These are phyloP conservation scores for Suillus placidus DNA, from an alignment of 768 basidiomycete species.

Conservation along the genomic window DNA sequence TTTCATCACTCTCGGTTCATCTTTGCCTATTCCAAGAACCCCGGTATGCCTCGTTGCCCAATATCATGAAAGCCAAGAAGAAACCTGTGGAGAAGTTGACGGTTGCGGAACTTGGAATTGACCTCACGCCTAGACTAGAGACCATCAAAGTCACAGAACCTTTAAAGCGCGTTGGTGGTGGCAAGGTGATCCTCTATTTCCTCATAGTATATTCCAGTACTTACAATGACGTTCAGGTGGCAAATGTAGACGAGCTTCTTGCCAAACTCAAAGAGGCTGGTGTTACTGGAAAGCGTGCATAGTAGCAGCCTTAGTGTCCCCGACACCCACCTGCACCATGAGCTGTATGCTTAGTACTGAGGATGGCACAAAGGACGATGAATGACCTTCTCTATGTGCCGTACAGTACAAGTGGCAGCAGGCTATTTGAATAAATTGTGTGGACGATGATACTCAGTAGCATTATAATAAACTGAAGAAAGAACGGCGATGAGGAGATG, in stretches of 20 bases:
- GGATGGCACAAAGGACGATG: not conserved
- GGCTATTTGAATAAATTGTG: not conserved
- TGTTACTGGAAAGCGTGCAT: constrained; percentile 35
- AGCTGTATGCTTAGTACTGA: not conserved
- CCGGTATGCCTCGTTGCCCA: constrained; percentile 94
- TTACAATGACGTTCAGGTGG: constrained; percentile 49
- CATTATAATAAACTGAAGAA: constrained; percentile 8
- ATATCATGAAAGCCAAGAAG: constrained; percentile 99
- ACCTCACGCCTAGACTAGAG: constrained; percentile 82
- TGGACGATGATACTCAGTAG: not conserved
- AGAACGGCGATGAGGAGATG: constrained; percentile 11
- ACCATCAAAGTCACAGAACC: constrained; percentile 89
- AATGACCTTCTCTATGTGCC: not conserved
- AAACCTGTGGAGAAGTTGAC: constrained; percentile 88
- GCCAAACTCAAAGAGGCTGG: constrained; percentile 90
- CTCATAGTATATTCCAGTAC: constrained; percentile 12
- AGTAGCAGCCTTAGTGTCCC: not conserved
- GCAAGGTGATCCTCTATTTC: constrained; percentile 56
- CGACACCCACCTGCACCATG: not conserved
- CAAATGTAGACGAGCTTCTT: constrained; percentile 86
- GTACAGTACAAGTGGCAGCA: not conserved
- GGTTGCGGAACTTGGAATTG: constrained; percentile 78
- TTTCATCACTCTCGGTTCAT: constrained; percentile 1
- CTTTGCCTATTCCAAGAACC: constrained; percentile 60
- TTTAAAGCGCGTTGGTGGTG: constrained; percentile 86